Conservation (phyloP, 2,329 filamentous ascomycete species). For the Diaporthe ampelina region DNA sequence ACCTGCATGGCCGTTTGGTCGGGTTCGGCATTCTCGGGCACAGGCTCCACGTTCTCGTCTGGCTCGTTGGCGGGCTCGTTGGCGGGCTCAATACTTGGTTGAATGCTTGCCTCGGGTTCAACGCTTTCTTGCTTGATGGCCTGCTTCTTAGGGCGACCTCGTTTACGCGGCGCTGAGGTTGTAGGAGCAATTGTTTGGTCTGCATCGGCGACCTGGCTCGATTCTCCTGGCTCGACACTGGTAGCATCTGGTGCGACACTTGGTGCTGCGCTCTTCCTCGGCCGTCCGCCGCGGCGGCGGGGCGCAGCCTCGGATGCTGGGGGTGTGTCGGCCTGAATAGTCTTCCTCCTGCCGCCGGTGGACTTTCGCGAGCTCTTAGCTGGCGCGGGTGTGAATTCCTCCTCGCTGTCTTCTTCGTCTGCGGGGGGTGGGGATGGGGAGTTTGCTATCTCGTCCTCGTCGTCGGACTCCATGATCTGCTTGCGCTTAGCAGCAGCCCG, state of each 20-base stretch:
- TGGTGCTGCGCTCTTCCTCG: conserved; percentile 57
- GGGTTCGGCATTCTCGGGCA: conserved; percentile 48
- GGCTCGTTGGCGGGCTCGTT: conserved; percentile 52
- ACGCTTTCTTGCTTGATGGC: conserved; percentile 40
- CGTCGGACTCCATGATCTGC: conserved; percentile 84
- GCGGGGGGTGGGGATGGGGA: conserved; percentile 57
- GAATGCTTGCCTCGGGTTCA: conserved; percentile 37
- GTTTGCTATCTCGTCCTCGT: conserved; percentile 80
- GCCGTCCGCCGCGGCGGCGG: conserved; percentile 54
- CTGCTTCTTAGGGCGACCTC: conserved; percentile 38
- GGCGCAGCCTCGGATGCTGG: conserved; percentile 53
- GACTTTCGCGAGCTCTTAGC: conserved; percentile 61
- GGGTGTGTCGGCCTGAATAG: conserved; percentile 38
- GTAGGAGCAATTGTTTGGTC: conserved; percentile 20
- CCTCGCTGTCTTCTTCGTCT: conserved; percentile 70
- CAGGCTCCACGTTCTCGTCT: neutral
- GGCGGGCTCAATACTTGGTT: conserved; percentile 52
- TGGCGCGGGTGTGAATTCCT: conserved; percentile 85
- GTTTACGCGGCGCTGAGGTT: conserved; percentile 26
- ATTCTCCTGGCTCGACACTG: conserved; percentile 63
- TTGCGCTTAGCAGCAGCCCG: conserved; percentile 74
- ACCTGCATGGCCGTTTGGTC: conserved; percentile 49
- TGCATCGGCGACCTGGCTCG: conserved; percentile 34
- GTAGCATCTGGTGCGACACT: conserved; percentile 51
- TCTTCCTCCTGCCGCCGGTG: conserved; percentile 49